Conservation (phyloP, 192 early-diverging fungal species). For the Backusella circina region DNA sequence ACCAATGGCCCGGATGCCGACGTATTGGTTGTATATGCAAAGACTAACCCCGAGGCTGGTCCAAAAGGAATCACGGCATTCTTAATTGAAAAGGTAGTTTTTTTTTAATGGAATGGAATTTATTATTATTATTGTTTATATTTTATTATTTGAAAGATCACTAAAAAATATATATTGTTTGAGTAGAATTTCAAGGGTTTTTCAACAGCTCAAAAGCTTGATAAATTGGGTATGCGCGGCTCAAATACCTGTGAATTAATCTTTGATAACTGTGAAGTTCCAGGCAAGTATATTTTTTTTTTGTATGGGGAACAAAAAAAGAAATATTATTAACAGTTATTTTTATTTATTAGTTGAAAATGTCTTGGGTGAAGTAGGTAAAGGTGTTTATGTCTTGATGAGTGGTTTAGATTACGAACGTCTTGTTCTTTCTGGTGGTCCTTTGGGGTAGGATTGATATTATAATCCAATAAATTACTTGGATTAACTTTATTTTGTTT, state of each 20-base stretch:
- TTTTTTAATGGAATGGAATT: neutral
- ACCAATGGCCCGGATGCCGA: slow-evolving; percentile 93
- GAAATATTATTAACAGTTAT: neutral
- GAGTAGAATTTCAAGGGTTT: slow-evolving; percentile 75
- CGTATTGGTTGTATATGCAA: slow-evolving; percentile 89
- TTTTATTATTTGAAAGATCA: neutral
- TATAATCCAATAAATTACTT: neutral
- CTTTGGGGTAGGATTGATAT: slow-evolving; percentile 59
- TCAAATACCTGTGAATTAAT: slow-evolving; percentile 94
- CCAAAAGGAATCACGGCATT: slow-evolving; percentile 94
- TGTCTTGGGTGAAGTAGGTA: slow-evolving; percentile 75
- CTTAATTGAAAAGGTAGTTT: slow-evolving; percentile 73
- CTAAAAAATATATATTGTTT: neutral
- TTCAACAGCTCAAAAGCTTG: slow-evolving; percentile 80
- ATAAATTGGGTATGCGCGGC: slow-evolving; percentile 96
- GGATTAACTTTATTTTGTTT: neutral
- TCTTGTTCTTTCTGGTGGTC: slow-evolving; percentile 86
- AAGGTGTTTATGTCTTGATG: slow-evolving; percentile 95
- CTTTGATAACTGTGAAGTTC: slow-evolving; percentile 92
- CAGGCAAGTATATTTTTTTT: slow-evolving; percentile 38
- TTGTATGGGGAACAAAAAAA: neutral
- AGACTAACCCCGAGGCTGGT: slow-evolving; percentile 76
- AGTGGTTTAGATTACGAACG: slow-evolving; percentile 90
- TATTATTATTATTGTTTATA: neutral
- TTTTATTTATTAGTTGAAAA: slow-evolving; percentile 57